Base-by-base conservation (phyloP, 257 asterid genomes). In the Verbascum thapsus region DNA sequence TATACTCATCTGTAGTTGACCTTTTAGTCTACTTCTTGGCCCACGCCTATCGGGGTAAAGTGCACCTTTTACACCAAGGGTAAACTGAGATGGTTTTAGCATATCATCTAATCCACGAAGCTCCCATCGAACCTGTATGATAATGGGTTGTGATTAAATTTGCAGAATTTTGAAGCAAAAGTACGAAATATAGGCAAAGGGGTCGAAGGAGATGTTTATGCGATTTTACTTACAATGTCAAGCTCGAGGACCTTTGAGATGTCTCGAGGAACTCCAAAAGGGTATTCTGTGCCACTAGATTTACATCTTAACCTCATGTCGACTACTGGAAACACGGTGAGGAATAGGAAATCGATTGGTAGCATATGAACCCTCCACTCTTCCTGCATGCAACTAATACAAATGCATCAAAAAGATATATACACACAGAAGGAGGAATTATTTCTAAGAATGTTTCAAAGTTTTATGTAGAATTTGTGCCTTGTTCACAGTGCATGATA, bases 311-410 rank as follows among this genome's bases (percentile, higher is more conserved):
- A 73, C 67, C 88, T 81, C 95, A 94, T 84, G 84, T 94, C 98
- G 8, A 94, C 58, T 39, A 85, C 91, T 12, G 98, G 99, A 7
- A 66, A 67, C 17, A 64, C 95, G 0, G 90, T 82, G 30, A 87
- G 84, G 64, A 94, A 85, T 32, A 90, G 82, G 87, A 94, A 94
- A 34, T 87, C 78, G 61, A 94, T 76, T 0, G 99, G 99, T 39
- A 90, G 88, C 97, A 94, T 90, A 71, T 85, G 87, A 64, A 94
- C 85, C 77, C 92, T 82, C 99, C 99, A 94, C 72, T 81, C 95
- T 69, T 90, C 99, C 99, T 94, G 83, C 69, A 70, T 35, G 38
- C 19, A 32, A 58, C 30, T 55, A 52, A 40, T 57, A 3, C 45
- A 20, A 12, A 41, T 56, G 48, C 53, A 58, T 30, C 22, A 50